Evolutionary conservation across 257 asterid genomes (phyloP).

Genomic region (Rehmannia glutinosa): DNA sequence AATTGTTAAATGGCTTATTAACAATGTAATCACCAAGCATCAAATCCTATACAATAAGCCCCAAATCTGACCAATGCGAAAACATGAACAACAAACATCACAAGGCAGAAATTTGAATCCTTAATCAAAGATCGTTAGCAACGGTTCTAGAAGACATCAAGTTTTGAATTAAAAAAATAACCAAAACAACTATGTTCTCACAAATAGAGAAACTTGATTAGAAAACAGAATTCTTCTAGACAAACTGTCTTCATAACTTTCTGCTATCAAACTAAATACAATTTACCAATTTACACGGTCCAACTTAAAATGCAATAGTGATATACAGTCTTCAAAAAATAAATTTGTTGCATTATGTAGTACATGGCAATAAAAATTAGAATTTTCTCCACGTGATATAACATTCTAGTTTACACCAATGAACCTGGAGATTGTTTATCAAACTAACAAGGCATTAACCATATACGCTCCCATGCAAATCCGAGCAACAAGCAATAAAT

Average conservation of each 20-base stretch:
- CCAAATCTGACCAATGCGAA: not conserved
- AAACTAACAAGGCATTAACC: not conserved
- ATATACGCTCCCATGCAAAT: not conserved
- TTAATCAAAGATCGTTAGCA: not conserved
- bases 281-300: not conserved
- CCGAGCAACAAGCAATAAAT: not conserved
- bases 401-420: not conserved
- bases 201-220: not conserved
- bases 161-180: not conserved
- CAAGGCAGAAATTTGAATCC: not conserved
- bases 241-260: not conserved
- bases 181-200: not conserved
- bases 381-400: not conserved
- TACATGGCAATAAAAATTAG: not conserved
- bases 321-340: too few relatives aligned
- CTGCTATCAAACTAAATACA: not conserved
- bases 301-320: not conserved
- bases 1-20: not conserved
- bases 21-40: too few relatives aligned
- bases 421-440: not conserved
- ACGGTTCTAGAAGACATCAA: not conserved
- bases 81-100: slow-evolving; percentile 4
- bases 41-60: not conserved
- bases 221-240: not conserved
- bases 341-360: too few relatives aligned